phyloP scores from a whole-genome alignment of 2,329 filamentous ascomycete genomes.

The Rutstroemia sp. region DNA sequence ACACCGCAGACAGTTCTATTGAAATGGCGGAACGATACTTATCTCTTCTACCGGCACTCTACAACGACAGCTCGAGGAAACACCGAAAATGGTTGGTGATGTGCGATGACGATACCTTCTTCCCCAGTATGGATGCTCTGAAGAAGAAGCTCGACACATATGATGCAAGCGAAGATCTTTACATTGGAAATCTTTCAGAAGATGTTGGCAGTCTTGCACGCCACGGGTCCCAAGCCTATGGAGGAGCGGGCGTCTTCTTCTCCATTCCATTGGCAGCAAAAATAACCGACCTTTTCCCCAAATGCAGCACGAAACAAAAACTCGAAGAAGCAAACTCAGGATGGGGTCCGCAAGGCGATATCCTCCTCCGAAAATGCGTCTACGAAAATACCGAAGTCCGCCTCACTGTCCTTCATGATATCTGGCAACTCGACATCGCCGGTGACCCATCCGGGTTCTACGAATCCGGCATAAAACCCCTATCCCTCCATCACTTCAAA shows the following conservation, averaged over 20 bases:
- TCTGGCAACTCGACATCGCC: constrained; percentile 27
- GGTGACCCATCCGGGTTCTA: constrained; percentile 28
- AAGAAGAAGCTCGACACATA: constrained; percentile 19
- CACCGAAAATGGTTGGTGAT: constrained; percentile 35
- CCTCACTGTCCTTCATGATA: constrained; percentile 24
- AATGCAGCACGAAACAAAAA: constrained; percentile 43
- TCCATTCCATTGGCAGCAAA: constrained; percentile 37
- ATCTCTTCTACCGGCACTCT: constrained; percentile 46
- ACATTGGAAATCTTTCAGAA: constrained; percentile 29
- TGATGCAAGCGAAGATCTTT: constrained; percentile 22
- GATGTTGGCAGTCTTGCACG: constrained; percentile 26
- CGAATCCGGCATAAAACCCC: constrained; percentile 23
- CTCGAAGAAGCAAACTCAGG: constrained; percentile 47
- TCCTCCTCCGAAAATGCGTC: constrained; percentile 27
- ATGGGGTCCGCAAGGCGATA: constrained; percentile 41
- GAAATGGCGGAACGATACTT: constrained; percentile 54
- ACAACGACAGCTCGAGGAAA: constrained; percentile 41
- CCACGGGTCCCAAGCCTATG: constrained; percentile 29
- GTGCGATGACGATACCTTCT: constrained; percentile 31
- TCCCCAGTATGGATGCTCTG: constrained; percentile 27
- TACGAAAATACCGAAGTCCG: constrained; percentile 28
- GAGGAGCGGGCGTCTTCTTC: constrained; percentile 29
- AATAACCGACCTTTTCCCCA: constrained; percentile 38
- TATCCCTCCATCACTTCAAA: constrained; percentile 28
- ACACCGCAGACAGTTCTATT: constrained; percentile 43